Conservation (phyloP, 441 rosid genomes). For the Dalechampia spathulata region DNA sequence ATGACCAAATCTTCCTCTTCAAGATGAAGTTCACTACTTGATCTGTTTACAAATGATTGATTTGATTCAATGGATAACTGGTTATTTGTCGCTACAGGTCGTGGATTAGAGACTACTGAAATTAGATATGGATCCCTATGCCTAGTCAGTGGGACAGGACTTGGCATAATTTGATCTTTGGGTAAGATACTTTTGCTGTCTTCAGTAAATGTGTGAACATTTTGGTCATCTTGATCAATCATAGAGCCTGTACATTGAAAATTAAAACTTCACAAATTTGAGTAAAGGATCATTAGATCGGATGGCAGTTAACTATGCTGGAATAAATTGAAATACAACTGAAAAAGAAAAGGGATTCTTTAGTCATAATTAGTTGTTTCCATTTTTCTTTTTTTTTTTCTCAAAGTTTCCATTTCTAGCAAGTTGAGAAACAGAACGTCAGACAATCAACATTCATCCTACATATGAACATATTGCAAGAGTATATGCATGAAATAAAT, state of each 20-base stretch:
- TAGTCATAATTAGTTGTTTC: too few species aligned
- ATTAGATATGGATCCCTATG: conserved; percentile 14
- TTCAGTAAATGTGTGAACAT: conserved; percentile 16
- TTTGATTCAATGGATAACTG: conserved; percentile 11
- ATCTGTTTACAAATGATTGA: conserved; percentile 17
- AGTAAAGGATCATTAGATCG: conserved; percentile 2
- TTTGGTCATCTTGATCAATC: conserved; percentile 14
- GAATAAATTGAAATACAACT: too few species aligned
- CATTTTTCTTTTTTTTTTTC: background rate
- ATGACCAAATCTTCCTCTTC: conserved; percentile 78
- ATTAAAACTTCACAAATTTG: background rate
- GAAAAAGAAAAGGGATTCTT: too few species aligned
- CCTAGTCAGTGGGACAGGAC: conserved; percentile 15
- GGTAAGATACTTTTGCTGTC: conserved; percentile 13
- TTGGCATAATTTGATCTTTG: conserved; percentile 16
- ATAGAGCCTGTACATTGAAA: conserved; percentile 17
- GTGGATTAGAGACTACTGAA: conserved; percentile 18
- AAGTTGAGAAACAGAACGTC: conserved; percentile 1
- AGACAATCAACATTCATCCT: background rate
- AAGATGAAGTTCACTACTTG: conserved; percentile 46
- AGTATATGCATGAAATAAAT: conserved; percentile 1
- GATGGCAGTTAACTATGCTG: too few species aligned
- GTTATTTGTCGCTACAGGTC: conserved; percentile 12
- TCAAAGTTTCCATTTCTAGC: background rate
- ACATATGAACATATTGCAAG: background rate